Base-by-base conservation (phyloP, 2,329 filamentous ascomycete genomes). In the Sporothrix mexicana region DNA sequence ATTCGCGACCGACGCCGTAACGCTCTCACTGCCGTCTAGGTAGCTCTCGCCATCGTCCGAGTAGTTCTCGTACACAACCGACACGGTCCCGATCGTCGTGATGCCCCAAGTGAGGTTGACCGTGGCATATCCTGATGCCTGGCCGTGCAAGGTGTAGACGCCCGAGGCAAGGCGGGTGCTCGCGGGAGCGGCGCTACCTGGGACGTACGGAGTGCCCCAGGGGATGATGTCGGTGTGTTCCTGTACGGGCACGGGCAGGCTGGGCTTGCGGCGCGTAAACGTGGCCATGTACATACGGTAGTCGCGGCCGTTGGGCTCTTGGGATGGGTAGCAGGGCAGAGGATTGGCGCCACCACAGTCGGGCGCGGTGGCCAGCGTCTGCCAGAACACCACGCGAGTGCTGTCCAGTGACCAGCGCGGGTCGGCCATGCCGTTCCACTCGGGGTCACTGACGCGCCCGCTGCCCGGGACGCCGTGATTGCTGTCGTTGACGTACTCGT, bases 341-440 rank as follows among this genome's bases (percentile, higher is more conserved):
- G 83, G 81, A 57, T 86, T 86, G 0, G 20, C 36, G 0, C 84
- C 84, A 0, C 83, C 84, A 73, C 84, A 86, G 0, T 80, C 80
- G 0, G 84, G 84, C 0, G 80, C 73, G 1, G 80, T 74, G 0
- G 80, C 80, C 7, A 83, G 76, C 2, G 77, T 77, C 74, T 86
- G 82, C 77, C 77, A 84, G 74, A 83, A 87, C 0, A 80, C 81
- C 49, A 86, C 80, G 1, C 78, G 75, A 0, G 83, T 85, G 5
- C 81, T 80, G 74, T 86, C 84, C 1, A 75, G 78, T 1, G 81
- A 83, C 61, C 79, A 84, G 0, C 76, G 78, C 2, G 83, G 85
- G 75, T 86, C 85, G 5, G 84, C 85, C 12, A 78, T 77, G 3
- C 79, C 84, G 74, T 86, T 86, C 85, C 85, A 86, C 36, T 84